phyloP scores from a whole-genome alignment of 768 basidiomycete species.

The Candolleomyces eurysporus region DNA sequence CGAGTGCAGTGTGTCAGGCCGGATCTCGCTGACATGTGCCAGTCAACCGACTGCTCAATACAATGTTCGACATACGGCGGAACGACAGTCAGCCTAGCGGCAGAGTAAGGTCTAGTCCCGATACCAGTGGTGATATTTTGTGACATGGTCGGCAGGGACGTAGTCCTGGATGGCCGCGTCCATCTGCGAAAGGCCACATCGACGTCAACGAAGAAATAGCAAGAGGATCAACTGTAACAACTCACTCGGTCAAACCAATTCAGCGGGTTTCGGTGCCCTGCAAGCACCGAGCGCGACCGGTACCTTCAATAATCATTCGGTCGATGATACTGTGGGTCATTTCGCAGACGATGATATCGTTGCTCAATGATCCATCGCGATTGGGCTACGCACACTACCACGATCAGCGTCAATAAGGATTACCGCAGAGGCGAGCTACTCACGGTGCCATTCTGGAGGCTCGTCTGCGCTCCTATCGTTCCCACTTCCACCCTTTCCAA shows the following conservation, averaged over 20 bases:
- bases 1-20: too few relatives aligned
- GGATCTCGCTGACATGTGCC: too few relatives aligned
- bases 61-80: too few relatives aligned
- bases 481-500: slow-evolving; percentile 48
- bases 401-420: too few relatives aligned
- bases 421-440: neutral
- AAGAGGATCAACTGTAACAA: neutral
- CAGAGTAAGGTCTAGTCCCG: too few relatives aligned
- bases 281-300: slow-evolving; percentile 48
- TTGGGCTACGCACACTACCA: slow-evolving; percentile 12
- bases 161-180: too few relatives aligned
- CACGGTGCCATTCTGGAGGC: slow-evolving; percentile 44
- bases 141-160: too few relatives aligned
- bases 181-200: too few relatives aligned
- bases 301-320: slow-evolving; percentile 50
- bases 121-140: too few relatives aligned
- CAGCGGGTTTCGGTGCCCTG: slow-evolving; percentile 63
- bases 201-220: too few relatives aligned
- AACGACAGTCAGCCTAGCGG: too few relatives aligned
- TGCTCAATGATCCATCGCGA: slow-evolving; percentile 46
- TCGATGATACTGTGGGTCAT: slow-evolving; percentile 45
- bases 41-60: too few relatives aligned
- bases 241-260: slow-evolving; percentile 38
- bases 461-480: slow-evolving; percentile 49
- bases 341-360: slow-evolving; percentile 51